phyloP scores from a whole-genome alignment of 2,329 filamentous ascomycete genomes.

The Aspergillus fijiensis region DNA sequence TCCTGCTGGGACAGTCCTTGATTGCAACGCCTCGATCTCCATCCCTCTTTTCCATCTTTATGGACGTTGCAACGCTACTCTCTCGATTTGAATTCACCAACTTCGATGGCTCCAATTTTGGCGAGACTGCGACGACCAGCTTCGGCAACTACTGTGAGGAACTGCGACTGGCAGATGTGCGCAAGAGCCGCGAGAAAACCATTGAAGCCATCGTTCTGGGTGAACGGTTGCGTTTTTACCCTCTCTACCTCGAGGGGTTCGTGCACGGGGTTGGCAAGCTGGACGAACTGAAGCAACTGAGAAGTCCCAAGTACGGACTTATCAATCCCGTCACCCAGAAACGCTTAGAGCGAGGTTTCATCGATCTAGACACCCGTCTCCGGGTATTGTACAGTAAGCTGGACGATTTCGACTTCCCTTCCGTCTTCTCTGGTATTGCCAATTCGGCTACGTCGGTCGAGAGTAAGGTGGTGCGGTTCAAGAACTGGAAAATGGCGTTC shows the following conservation, averaged over 20 bases:
- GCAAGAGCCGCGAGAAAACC: constrained; percentile 80
- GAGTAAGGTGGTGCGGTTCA: constrained; percentile 76
- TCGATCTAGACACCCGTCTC: constrained; percentile 74
- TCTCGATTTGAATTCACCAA: constrained; percentile 61
- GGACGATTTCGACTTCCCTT: constrained; percentile 88
- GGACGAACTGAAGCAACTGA: constrained; percentile 67
- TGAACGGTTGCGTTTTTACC: constrained; percentile 77
- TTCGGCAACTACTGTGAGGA: constrained; percentile 69
- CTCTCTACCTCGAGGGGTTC: constrained; percentile 88
- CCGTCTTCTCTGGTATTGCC: constrained; percentile 82
- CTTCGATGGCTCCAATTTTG: constrained; percentile 62
- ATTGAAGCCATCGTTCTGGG: constrained; percentile 86
- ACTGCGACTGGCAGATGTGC: constrained; percentile 73
- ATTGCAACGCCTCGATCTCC: constrained; percentile 57
- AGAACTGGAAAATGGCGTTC: constrained; percentile 77
- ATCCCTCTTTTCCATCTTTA: constrained; percentile 60
- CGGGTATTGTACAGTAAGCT: constrained; percentile 69
- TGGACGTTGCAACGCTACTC: constrained; percentile 59
- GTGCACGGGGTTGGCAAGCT: constrained; percentile 86
- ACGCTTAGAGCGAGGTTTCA: constrained; percentile 75
- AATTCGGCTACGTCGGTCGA: constrained; percentile 77
- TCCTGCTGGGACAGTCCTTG: constrained; percentile 61
- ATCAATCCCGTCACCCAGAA: constrained; percentile 71
- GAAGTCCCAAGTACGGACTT: constrained; percentile 66
- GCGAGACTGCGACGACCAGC: constrained; percentile 56